A percentile compares a stretch with the other conserved stretches of the same genome.
These are phyloP conservation scores for Alternaria brassicae DNA, from an alignment of 2,329 filamentous ascomycete species.

Conservation along the genomic window DNA sequence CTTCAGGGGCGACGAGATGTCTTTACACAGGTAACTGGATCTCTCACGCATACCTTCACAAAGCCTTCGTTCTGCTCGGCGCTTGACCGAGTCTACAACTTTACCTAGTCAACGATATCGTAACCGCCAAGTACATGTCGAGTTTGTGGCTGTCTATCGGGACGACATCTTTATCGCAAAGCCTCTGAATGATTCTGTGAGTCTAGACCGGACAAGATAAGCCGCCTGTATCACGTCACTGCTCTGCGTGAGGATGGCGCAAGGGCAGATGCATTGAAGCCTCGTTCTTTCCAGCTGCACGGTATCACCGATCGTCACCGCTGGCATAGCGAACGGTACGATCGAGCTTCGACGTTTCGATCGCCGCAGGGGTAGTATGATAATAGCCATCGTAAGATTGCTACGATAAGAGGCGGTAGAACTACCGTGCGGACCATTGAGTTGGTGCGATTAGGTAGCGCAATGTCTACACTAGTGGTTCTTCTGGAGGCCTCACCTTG, in stretches of 20 bases:
- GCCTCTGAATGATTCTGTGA: accelerated
- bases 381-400: not conserved
- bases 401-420: not conserved
- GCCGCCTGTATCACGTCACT: not conserved
- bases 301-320: not conserved
- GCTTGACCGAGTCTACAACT: not conserved
- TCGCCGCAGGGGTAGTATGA: not conserved
- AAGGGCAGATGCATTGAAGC: not conserved
- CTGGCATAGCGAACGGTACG: not conserved
- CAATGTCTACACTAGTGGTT: not conserved
- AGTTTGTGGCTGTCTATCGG: not conserved
- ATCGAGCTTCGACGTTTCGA: not conserved
- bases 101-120: too few species aligned
- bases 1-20: not conserved
- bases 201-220: not conserved
- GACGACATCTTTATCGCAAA: not conserved
- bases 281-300: not conserved
- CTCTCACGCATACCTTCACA: accelerated
- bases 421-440: not conserved
- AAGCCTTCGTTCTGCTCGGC: not conserved
- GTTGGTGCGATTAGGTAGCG: not conserved
- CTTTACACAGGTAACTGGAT: not conserved
- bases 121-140: not conserved
- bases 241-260: not conserved
- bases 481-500: not conserved